A percentile compares a stretch with the other conserved stretches of the same genome.
Conservation (phyloP, 1,284 basidiomycete species). For the Pyrrhoderma noxium region DNA sequence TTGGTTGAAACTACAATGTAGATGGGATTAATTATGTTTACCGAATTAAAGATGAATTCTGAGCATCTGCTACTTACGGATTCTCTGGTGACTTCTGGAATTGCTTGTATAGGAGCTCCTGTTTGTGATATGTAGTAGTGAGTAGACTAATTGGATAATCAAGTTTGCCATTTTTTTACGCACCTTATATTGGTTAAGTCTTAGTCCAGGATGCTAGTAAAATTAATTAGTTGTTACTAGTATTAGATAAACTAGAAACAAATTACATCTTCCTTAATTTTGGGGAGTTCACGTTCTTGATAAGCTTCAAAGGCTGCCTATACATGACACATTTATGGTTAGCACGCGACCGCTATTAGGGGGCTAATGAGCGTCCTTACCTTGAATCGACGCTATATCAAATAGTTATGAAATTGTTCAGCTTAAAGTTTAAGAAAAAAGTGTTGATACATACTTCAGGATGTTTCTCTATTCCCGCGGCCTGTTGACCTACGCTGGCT, state of each 20-base stretch:
- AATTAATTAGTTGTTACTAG: constrained; percentile 17
- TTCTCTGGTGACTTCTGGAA: constrained; percentile 89
- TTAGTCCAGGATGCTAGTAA: constrained; percentile 68
- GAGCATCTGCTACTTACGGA: constrained; percentile 46
- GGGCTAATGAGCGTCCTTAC: too few species aligned
- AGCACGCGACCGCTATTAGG: too few species aligned
- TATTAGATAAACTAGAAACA: constrained; percentile 6
- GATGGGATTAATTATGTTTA: constrained; percentile 6
- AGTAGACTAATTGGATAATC: constrained; percentile 12
- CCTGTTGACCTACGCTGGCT: constrained; percentile 77
- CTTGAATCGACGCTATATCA: constrained; percentile 74
- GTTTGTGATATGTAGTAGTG: constrained; percentile 9
- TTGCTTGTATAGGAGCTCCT: constrained; percentile 73
- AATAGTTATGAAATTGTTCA: constrained; percentile 8
- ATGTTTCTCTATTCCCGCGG: constrained; percentile 84
- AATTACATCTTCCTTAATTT: constrained; percentile 62
- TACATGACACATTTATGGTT: constrained; percentile 7
- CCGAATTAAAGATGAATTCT: constrained; percentile 1
- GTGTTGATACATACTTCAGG: constrained; percentile 66
- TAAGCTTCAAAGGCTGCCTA: constrained; percentile 89
- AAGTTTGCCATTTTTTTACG: too few species aligned
- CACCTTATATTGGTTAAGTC: constrained; percentile 80
- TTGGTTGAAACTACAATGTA: constrained; percentile 67
- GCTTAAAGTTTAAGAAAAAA: neutral
- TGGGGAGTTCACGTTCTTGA: constrained; percentile 82